Evolutionary conservation across 352 stramenopile genomes (phyloP).

Genomic region (Globisporangium radiosum): DNA sequence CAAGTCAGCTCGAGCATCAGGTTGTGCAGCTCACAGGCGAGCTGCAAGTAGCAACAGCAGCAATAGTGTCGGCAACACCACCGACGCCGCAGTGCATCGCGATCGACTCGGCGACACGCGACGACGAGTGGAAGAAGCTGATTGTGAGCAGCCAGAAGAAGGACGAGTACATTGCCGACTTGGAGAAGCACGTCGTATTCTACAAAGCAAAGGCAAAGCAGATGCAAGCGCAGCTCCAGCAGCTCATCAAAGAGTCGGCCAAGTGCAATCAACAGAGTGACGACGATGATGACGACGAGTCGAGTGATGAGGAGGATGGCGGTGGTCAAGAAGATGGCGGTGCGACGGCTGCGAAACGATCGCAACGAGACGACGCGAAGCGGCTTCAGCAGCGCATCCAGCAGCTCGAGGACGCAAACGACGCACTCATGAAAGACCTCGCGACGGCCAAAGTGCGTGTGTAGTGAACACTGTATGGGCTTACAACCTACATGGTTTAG

Average conservation of each 20-base stretch:
- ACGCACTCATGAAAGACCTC: conserved; percentile 69
- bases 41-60: conserved; percentile 11
- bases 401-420: conserved; percentile 72
- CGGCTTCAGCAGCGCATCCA: conserved; percentile 49
- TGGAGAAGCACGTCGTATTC: conserved; percentile 82
- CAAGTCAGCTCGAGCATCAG: conserved; percentile 27
- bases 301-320: neutral
- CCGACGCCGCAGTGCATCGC: conserved; percentile 5
- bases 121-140: conserved; percentile 67
- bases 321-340: neutral
- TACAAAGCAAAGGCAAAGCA: conserved; percentile 86
- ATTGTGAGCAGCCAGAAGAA: conserved; percentile 70
- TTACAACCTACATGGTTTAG: too few relatives aligned
- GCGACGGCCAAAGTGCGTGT: conserved; percentile 48
- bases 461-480: too few relatives aligned
- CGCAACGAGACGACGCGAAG: neutral
- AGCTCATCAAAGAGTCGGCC: conserved; percentile 60
- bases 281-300: conserved; percentile 14
- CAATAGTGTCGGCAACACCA: conserved; percentile 15
- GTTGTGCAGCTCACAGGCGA: conserved; percentile 22
- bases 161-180: conserved; percentile 74
- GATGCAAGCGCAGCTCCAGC: conserved; percentile 75
- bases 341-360: neutral
- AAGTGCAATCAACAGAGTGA: conserved; percentile 24
- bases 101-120: conserved; percentile 31